Conservation (phyloP, 2,329 filamentous ascomycete species). For the Colletotrichum sojae region DNA sequence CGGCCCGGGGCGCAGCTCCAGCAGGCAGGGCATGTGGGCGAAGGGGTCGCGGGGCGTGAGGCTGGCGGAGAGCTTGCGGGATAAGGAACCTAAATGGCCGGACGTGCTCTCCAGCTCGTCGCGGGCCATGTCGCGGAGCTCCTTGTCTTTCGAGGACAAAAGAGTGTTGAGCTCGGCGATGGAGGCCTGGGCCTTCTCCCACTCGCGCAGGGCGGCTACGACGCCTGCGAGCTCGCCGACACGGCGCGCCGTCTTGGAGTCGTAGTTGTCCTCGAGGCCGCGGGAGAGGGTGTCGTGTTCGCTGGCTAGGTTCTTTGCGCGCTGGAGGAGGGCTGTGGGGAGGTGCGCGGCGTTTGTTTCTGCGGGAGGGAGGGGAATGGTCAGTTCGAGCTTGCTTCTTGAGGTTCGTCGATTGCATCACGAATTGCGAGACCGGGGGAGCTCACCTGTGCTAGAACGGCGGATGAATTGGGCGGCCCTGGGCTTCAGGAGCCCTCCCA, state of each 20-base stretch:
- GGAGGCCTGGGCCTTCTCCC: constrained; percentile 68
- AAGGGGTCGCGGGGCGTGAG: constrained; percentile 93
- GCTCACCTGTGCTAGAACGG: constrained; percentile 57
- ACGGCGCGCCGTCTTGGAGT: constrained; percentile 70
- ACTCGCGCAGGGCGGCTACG: constrained; percentile 69
- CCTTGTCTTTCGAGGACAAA: constrained; percentile 68
- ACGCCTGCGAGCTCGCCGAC: constrained; percentile 73
- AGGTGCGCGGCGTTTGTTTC: constrained; percentile 53
- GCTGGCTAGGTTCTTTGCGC: constrained; percentile 69
- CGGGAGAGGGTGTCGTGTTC: constrained; percentile 71
- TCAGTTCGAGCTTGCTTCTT: not conserved
- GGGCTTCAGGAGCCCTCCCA: constrained; percentile 53
- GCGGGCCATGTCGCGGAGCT: constrained; percentile 83
- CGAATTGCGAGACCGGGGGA: not conserved
- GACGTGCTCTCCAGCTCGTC: constrained; percentile 83
- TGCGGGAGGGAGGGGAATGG: constrained; percentile 37
- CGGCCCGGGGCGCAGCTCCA: constrained; percentile 93
- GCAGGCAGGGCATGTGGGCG: constrained; percentile 87
- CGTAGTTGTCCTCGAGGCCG: constrained; percentile 68
- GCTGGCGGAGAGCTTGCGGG: constrained; percentile 78
- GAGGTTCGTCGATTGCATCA: too few relatives aligned
- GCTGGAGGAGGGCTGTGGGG: constrained; percentile 70
- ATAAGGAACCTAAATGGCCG: constrained; percentile 73
- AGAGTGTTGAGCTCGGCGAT: constrained; percentile 68
- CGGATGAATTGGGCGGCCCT: constrained; percentile 52